Conservation (phyloP, 768 basidiomycete species). For the Cystobasidium tubakii region DNA sequence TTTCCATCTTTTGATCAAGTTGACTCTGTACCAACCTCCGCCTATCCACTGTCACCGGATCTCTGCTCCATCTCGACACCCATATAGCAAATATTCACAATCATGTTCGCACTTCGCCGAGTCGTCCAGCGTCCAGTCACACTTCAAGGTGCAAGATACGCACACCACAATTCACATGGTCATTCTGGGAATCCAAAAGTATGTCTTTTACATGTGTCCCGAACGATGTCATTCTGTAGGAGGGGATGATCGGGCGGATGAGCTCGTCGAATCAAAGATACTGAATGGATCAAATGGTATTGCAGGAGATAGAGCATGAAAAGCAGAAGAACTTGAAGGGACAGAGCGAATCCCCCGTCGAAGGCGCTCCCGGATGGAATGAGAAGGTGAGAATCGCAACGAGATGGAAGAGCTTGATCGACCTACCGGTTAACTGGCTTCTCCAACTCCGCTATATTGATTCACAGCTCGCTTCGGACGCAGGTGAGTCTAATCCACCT, state of each 20-base stretch:
- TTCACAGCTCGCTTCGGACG: slow-evolving; percentile 10
- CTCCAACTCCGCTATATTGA: background rate
- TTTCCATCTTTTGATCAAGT: no score
- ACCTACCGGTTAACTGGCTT: no score
- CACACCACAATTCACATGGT: slow-evolving; percentile 2
- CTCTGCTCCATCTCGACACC: no score
- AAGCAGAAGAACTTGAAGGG: slow-evolving; percentile 30
- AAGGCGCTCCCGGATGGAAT: slow-evolving; percentile 16
- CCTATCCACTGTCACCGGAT: no score
- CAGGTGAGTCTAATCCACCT: background rate
- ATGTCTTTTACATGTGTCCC: background rate
- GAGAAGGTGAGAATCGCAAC: background rate
- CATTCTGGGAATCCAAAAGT: slow-evolving; percentile 3
- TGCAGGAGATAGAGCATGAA: slow-evolving; percentile 17
- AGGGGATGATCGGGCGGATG: background rate
- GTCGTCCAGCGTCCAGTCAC: background rate
- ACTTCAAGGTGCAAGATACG: background rate
- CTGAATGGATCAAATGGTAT: background rate
- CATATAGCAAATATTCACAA: background rate
- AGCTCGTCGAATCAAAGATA: background rate
- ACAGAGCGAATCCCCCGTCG: slow-evolving; percentile 4
- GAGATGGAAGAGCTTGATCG: background rate
- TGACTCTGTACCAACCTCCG: no score
- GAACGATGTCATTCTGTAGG: background rate
- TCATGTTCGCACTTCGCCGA: slow-evolving; percentile 15